A percentile compares a stretch with the other conserved stretches of the same genome.
Conservation (phyloP, 352 stramenopile species). For the Globisporangium solare region DNA sequence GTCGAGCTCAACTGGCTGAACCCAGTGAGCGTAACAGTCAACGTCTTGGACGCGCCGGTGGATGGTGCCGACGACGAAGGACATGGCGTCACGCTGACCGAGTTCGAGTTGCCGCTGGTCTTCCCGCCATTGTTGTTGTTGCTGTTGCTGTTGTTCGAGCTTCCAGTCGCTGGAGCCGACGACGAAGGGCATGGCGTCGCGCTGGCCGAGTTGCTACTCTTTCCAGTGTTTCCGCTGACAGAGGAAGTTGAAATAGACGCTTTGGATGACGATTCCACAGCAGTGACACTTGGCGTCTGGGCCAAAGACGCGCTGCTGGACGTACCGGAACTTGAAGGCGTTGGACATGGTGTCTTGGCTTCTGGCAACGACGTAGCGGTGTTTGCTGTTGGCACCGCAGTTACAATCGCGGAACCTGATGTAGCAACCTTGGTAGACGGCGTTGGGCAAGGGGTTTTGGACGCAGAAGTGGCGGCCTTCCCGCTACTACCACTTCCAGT, state of each 20-base stretch:
- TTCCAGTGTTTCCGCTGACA: not conserved
- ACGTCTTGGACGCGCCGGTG: not conserved
- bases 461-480: too few species aligned
- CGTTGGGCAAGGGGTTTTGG: too few species aligned
- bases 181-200: slow-evolving; percentile 4
- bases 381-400: too few species aligned
- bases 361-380: too few species aligned
- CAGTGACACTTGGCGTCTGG: slow-evolving; percentile 1
- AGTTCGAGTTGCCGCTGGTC: not conserved
- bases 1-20: too few species aligned
- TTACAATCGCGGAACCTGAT: too few species aligned
- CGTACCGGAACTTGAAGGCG: too few species aligned
- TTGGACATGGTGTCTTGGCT: too few species aligned
- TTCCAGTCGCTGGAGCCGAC: not conserved
- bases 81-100: not conserved
- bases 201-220: not conserved
- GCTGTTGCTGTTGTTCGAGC: not conserved
- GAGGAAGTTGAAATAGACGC: not conserved
- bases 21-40: slow-evolving; percentile 1
- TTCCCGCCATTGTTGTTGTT: too few species aligned
- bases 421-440: too few species aligned
- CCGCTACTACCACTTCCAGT: too few species aligned
- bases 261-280: too few species aligned
- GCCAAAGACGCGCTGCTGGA: not conserved
- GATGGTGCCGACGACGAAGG: slow-evolving; percentile 1